Base-by-base conservation (phyloP, 2,329 filamentous ascomycete species). In the Aspergillus sp. region DNA sequence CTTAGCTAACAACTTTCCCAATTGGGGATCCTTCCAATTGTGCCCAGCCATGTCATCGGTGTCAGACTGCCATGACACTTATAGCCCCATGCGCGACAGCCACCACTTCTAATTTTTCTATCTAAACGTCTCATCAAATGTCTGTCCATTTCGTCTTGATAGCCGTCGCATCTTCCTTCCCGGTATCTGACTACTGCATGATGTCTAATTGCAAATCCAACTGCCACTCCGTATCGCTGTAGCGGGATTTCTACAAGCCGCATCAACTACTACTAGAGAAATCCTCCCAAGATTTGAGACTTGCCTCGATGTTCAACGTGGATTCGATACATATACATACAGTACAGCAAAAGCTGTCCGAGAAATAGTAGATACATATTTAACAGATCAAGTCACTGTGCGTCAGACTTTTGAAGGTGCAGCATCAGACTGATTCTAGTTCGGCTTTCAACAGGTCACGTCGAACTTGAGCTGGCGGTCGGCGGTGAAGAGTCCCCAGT, bases 401-500 rank as follows among this genome's bases (percentile, higher is more conserved):
- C 48, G 47, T 12, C 32, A 48, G 55, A 56, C 36, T 45, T 47
- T 45, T 43, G 38, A 61, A 25, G 30, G 60, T 53, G 38, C 54
- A 17, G n/a, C 21, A 47, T 15, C 36, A 17, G 32, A 5, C 32
- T 36, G 1, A 15, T 43, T 60, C 63, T 51, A 59, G n/a, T 67
- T 64, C 17, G 78, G 78, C 74, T 12, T 30, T 30, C 28, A 30
- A 36, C 83, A 85, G 64, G 76, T 72, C 45, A 81, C 73, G 56
- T 77, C 71, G 72, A 82, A 89, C 80, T 89, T 89, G 63, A 79
- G 60, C 71, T 78, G 80, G 67, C 87, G 80, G 62, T 87, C 82
- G 0, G 81, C 79, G 45, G 81, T 86, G 82, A 87, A 89, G 45
- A 86, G 85, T 69, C 89, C 88, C 89, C 89, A 91, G 68, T 88